Percentiles rank a stretch among this genome's conserved stretches.
These are phyloP conservation scores for Bigelowiella natans DNA, from an alignment of 78 protist genomes.

Conservation along the genomic window DNA sequence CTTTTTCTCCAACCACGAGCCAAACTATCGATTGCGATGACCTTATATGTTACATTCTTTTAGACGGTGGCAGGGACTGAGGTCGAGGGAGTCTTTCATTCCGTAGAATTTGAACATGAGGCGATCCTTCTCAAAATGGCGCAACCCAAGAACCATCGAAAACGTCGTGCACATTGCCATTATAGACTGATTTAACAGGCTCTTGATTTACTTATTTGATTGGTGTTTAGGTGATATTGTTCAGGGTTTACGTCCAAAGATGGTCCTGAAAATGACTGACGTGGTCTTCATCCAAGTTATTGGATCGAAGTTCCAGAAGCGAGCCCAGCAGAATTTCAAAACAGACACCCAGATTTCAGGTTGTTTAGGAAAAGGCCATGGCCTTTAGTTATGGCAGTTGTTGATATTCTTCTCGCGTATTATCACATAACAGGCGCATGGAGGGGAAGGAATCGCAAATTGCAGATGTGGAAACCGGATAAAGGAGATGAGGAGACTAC, in stretches of 20 bases:
- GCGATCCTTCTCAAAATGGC: not conserved
- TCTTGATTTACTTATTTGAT: too few species aligned
- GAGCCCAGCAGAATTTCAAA: not conserved
- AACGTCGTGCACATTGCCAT: not conserved
- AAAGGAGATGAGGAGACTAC: not conserved
- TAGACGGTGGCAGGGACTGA: not conserved
- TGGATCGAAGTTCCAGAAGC: not conserved
- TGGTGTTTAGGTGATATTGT: too few species aligned
- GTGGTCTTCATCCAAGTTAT: not conserved
- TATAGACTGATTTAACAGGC: too few species aligned
- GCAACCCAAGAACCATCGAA: not conserved
- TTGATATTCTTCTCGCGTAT: not conserved
- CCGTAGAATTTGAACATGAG: not conserved
- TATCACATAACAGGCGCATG: not conserved
- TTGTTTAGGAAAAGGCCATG: not conserved
- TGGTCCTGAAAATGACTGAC: too few species aligned
- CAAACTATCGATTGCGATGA: too few species aligned
- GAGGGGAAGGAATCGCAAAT: not conserved
- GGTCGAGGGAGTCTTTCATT: not conserved
- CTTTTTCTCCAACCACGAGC: too few species aligned
- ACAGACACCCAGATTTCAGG: not conserved
- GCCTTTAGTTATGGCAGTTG: not conserved
- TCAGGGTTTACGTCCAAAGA: too few species aligned
- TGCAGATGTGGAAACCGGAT: not conserved
- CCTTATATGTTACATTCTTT: too few species aligned